Percentiles rank a stretch among this genome's conserved stretches.
phyloP scores from a whole-genome alignment of 345 rosid genomes.

The Tarenaya hassleriana region DNA sequence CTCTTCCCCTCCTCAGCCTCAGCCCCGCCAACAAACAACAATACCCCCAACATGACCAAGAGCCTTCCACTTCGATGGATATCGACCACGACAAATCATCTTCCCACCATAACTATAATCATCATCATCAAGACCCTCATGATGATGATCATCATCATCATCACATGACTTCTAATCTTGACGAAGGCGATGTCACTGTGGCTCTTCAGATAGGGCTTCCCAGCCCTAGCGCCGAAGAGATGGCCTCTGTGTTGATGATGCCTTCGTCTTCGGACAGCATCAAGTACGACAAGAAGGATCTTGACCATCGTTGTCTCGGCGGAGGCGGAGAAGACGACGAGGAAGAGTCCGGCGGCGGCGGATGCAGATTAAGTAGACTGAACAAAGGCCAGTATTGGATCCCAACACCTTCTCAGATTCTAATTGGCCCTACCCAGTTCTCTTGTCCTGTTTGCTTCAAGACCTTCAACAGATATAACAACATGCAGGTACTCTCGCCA shows the following conservation, averaged over 20 bases:
- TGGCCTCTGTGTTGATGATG: conserved; percentile 52
- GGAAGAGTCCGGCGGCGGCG: conserved; percentile 40
- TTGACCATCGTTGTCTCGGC: conserved; percentile 12
- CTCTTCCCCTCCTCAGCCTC: conserved; percentile 67
- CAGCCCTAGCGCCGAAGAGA: conserved; percentile 74
- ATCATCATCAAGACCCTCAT: too few species aligned
- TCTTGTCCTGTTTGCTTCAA: conserved; percentile 97
- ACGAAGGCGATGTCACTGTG: conserved; percentile 59
- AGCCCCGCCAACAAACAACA: conserved; percentile 54
- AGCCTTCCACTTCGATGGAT: conserved; percentile 32
- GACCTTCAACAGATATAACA: conserved; percentile 93
- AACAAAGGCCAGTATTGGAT: conserved; percentile 96
- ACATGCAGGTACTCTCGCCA: conserved; percentile 96
- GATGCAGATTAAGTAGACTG: conserved; percentile 58
- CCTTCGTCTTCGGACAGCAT: conserved; percentile 41
- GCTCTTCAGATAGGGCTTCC: conserved; percentile 95
- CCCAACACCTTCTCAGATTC: conserved; percentile 97
- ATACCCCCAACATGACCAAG: conserved; percentile 16
- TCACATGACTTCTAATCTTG: conserved; percentile 27
- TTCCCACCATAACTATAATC: too few species aligned
- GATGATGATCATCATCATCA: conserved; percentile 15
- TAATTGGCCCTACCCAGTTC: conserved; percentile 95
- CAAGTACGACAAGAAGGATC: conserved; percentile 23
- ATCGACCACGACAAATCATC: conserved; percentile 24
- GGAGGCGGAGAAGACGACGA: conserved; percentile 34